These are phyloP conservation scores for Thuidium tamariscinum DNA, from an alignment of 225 moss, liverwort and hornwort species.

Conservation along the genomic window DNA sequence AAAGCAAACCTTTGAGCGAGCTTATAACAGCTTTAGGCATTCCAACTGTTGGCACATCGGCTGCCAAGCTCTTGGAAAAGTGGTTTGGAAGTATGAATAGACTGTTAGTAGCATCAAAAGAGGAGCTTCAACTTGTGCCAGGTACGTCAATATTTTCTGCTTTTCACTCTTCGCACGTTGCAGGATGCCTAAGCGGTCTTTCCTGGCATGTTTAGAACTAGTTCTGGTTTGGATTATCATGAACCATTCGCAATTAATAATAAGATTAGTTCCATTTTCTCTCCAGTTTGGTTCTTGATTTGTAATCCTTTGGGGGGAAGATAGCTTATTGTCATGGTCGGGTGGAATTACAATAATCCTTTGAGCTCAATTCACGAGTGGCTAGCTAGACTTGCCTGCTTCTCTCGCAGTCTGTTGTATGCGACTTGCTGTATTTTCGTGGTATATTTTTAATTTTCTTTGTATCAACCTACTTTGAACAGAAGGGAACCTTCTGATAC, in stretches of 20 bases:
- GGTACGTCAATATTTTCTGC: conserved; percentile 22
- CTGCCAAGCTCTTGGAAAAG: conserved; percentile 55
- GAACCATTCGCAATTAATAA: background rate
- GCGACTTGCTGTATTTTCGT: background rate
- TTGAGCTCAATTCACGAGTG: background rate
- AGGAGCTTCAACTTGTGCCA: conserved; percentile 48
- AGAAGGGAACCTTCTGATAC: background rate
- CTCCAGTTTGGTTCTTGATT: background rate
- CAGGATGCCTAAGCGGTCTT: background rate
- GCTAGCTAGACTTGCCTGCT: background rate
- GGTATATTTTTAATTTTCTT: background rate
- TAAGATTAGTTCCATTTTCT: background rate
- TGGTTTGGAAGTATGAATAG: conserved; percentile 57
- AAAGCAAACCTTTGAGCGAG: conserved; percentile 46
- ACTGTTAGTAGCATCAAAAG: conserved; percentile 29
- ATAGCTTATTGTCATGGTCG: background rate
- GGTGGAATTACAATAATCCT: background rate
- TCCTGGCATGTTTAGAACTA: background rate
- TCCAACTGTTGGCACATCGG: conserved; percentile 57
- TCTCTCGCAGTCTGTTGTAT: background rate
- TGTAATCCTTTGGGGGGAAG: background rate
- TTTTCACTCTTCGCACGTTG: background rate
- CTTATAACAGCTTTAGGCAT: conserved; percentile 70
- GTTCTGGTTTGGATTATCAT: background rate
- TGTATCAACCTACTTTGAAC: background rate